These are phyloP conservation scores for Podila epicladia DNA, from an alignment of 192 early-diverging fungal species.

Conservation along the genomic window DNA sequence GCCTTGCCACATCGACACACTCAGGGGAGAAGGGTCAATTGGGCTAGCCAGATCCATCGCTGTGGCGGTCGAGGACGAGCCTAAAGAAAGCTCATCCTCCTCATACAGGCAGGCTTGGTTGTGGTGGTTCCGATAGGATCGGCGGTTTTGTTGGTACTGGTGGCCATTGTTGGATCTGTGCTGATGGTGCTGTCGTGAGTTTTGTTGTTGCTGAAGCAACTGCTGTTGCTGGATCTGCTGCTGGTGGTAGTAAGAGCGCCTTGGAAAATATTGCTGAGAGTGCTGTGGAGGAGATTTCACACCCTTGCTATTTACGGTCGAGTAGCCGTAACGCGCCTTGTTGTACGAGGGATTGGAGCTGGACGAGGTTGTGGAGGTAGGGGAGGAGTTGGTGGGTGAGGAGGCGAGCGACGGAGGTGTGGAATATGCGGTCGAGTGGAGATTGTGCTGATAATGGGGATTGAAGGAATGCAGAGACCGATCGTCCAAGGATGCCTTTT, in stretches of 20 bases:
- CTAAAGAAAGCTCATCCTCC: neutral
- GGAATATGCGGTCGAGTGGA: constrained; percentile 33
- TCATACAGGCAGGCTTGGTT: neutral
- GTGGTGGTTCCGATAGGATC: constrained; percentile 3
- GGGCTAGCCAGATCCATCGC: constrained; percentile 1
- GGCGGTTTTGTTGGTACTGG: constrained; percentile 24
- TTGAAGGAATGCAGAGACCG: constrained; percentile 11
- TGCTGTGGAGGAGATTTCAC: neutral
- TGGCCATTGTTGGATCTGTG: constrained; percentile 6
- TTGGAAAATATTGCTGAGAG: neutral
- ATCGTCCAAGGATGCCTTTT: constrained; percentile 37
- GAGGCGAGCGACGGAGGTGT: constrained; percentile 44
- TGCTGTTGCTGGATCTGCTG: constrained; percentile 1
- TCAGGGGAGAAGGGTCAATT: neutral
- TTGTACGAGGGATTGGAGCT: neutral
- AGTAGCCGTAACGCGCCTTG: neutral
- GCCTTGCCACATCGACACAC: neutral
- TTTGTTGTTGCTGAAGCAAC: constrained; percentile 13
- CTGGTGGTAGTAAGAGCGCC: neutral
- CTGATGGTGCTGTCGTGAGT: constrained; percentile 21
- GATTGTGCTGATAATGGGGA: constrained; percentile 39
- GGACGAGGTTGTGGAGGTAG: constrained; percentile 36
- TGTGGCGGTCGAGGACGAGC: constrained; percentile 8
- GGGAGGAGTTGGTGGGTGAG: constrained; percentile 43
- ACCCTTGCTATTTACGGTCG: neutral